phyloP scores from a whole-genome alignment of 139 green algal genomes.

The Gonium pectorale region DNA sequence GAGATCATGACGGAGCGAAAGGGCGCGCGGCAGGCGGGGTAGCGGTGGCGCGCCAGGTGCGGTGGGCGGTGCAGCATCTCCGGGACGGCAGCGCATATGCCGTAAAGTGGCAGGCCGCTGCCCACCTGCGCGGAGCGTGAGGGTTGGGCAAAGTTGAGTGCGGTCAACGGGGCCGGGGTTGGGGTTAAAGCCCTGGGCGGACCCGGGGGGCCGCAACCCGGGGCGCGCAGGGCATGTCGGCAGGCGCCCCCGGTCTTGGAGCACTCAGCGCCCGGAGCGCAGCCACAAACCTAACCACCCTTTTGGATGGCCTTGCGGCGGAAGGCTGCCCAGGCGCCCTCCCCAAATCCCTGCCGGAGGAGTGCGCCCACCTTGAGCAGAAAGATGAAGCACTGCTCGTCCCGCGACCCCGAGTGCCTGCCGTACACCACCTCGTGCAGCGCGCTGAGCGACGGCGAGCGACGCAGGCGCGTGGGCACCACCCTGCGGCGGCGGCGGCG shows the following conservation, averaged over 20 bases:
- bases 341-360: neutral
- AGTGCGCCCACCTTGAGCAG: constrained; percentile 69
- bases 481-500: no score
- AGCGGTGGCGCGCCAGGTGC: constrained; percentile 61
- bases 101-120: constrained; percentile 83
- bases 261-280: no score
- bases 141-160: neutral
- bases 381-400: constrained; percentile 83
- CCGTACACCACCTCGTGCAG: constrained; percentile 86
- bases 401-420: constrained; percentile 58
- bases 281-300: no score
- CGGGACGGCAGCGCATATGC: constrained; percentile 82
- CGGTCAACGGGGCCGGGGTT: neutral
- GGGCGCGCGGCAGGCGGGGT: constrained; percentile 57
- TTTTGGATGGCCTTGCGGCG: no score
- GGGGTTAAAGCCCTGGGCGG: neutral
- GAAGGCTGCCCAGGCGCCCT: neutral
- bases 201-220: no score
- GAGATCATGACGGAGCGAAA: constrained; percentile 78
- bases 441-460: constrained; percentile 72
- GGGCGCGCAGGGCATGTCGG: no score
- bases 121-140: constrained; percentile 53
- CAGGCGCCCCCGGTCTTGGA: no score
- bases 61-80: constrained; percentile 86
- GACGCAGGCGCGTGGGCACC: constrained; percentile 71